A percentile compares a stretch with the other conserved stretches of the same genome.
These are phyloP conservation scores for Kluyveromyces sp. DNA, from an alignment of 1,139 yeast genomes.

Conservation along the genomic window DNA sequence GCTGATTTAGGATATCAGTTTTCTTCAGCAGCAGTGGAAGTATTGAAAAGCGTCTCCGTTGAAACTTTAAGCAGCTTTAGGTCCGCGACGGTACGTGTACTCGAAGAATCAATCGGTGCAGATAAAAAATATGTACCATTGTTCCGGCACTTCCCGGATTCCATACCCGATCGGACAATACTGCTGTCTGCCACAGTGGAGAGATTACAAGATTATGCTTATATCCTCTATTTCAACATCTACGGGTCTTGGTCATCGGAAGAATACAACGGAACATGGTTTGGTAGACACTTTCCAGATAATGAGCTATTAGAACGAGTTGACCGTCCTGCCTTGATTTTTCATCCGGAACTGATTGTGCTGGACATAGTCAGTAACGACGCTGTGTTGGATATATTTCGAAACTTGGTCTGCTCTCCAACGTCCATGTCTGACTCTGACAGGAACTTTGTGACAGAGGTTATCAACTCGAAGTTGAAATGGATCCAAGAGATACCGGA, in stretches of 20 bases:
- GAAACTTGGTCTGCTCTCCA: neutral
- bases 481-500: neutral
- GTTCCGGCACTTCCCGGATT: conserved; percentile 8
- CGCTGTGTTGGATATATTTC: conserved; percentile 4
- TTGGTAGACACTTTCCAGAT: conserved; percentile 5
- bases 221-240: conserved; percentile 1
- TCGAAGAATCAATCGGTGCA: conserved; percentile 4
- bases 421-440: neutral
- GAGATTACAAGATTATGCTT: neutral
- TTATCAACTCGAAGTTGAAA: neutral
- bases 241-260: conserved; percentile 7
- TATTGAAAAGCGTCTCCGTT: conserved; percentile 1
- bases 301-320: conserved; percentile 1
- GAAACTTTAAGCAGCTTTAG: conserved; percentile 1
- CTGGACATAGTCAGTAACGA: conserved; percentile 1
- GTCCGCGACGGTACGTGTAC: neutral
- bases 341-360: neutral
- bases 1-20: conserved; percentile 3
- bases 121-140: conserved; percentile 6
- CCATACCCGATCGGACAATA: conserved; percentile 3
- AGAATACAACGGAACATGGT: conserved; percentile 7
- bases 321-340: conserved; percentile 3
- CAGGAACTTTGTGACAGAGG: neutral
- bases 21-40: neutral
- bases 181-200: neutral